These are phyloP conservation scores for Wickerhamomyces bovis DNA, from an alignment of 805 yeast species.

Conservation along the genomic window DNA sequence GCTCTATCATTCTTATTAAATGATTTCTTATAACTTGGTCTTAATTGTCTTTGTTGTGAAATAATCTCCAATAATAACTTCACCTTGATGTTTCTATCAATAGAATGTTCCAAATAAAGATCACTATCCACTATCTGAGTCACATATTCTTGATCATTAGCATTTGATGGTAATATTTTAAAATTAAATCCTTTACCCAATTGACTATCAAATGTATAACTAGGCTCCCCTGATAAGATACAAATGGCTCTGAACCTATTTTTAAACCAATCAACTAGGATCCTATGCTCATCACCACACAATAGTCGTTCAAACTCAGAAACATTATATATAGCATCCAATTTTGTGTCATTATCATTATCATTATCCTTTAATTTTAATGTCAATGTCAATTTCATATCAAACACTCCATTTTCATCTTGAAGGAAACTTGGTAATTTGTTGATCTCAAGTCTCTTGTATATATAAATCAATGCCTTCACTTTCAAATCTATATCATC, in stretches of 20 bases:
- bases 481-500: conserved; percentile 60
- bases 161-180: conserved; percentile 33
- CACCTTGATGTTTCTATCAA: conserved; percentile 33
- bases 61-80: conserved; percentile 34
- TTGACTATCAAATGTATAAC: conserved; percentile 16
- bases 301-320: conserved; percentile 36
- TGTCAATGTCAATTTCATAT: conserved; percentile 5
- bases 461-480: conserved; percentile 52
- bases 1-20: conserved; percentile 38
- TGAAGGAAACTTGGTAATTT: conserved; percentile 37
- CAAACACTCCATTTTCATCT: conserved; percentile 23
- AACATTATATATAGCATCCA: conserved; percentile 52
- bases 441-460: conserved; percentile 42
- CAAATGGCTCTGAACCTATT: conserved; percentile 61
- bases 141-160: conserved; percentile 40
- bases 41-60: conserved; percentile 20
- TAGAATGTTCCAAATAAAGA: conserved; percentile 51
- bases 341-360: conserved; percentile 3
- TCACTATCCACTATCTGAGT: conserved; percentile 38
- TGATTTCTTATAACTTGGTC: conserved; percentile 17
- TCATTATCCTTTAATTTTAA: background rate
- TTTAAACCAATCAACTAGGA: conserved; percentile 58
- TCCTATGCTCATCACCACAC: conserved; percentile 54
- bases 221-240: conserved; percentile 46
- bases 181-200: conserved; percentile 27